Base-by-base conservation (phyloP, 257 asterid genomes). In the Knoxia roxburghii region DNA sequence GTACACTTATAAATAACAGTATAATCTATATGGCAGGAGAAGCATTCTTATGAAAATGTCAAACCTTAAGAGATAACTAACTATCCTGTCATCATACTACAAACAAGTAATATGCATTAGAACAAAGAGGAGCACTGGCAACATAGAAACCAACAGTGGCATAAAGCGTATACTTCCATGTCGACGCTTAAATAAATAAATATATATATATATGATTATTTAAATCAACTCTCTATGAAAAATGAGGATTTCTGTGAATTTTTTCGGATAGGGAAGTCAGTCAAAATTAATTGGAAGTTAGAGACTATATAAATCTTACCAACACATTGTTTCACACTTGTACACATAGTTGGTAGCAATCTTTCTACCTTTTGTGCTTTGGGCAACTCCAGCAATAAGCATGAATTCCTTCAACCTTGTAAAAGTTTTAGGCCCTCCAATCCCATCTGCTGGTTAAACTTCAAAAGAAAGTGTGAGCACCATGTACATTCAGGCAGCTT, bases 401-500 rank as follows among this genome's bases (percentile, higher is more conserved):
- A 11, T 33, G 24, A 50, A 33, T 53, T 13, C 12, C 49, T 43
- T 56, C 46, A 45, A 56, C 3, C 40, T 32, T 41, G 24, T 27
- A 40, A 20, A 13, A 18, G 18, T 20, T 15, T 17, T 1, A 29
- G 27, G 2, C 27, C 62, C 46, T 24, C 53, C 61, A 56, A 27
- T 14, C 20, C 5, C 18, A 45, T 13, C 54, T 50, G 18, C 40
- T 51, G 40, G 27, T 40, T 61, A 37, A 23, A 61, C 68, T 24
- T 62, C 61, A 51, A 61, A 48, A 35, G 37, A 39, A 17, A 23
- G 41, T 7, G 14, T 14, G 11, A 54, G 51, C 43, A 21, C 40
- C 64, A 55, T 21, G 6, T 53, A 71, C 27, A 33, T 43, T 21
- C 52, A 32, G 67, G 61, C 71, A 72, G 61, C 53, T 64, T n/a